Evolutionary conservation across 352 stramenopile genomes (phyloP).

Genomic region (Plasmopara halstedii): DNA sequence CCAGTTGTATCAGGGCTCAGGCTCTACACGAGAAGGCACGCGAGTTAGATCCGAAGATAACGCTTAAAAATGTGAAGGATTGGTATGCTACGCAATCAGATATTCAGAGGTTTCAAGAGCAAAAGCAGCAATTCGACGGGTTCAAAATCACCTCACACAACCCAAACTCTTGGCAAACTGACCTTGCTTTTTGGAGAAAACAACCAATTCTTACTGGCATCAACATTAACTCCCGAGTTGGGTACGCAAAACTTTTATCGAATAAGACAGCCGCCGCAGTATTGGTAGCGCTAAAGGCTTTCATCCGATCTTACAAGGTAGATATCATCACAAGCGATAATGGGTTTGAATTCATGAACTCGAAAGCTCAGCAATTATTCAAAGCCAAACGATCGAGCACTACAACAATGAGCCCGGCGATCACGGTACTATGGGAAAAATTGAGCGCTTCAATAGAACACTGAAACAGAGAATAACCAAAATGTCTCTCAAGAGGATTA

Average conservation of each 20-base stretch:
- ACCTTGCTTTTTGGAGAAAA: neutral
- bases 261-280: neutral
- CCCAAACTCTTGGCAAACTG: neutral
- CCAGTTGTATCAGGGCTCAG: neutral
- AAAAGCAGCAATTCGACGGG: no score
- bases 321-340: neutral
- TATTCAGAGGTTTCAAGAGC: neutral
- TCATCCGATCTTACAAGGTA: neutral
- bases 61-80: neutral
- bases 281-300: neutral
- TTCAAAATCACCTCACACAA: no score
- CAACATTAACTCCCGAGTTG: neutral
- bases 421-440: neutral
- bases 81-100: neutral
- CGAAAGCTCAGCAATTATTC: neutral
- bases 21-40: neutral
- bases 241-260: neutral
- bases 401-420: neutral
- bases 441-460: no score
- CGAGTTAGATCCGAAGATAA: neutral
- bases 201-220: neutral
- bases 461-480: no score
- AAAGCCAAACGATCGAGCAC: neutral
- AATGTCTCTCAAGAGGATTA: neutral
- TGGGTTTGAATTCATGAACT: neutral